phyloP scores from a whole-genome alignment of 768 basidiomycete species.

The Naganishia vaughanmartiniae region DNA sequence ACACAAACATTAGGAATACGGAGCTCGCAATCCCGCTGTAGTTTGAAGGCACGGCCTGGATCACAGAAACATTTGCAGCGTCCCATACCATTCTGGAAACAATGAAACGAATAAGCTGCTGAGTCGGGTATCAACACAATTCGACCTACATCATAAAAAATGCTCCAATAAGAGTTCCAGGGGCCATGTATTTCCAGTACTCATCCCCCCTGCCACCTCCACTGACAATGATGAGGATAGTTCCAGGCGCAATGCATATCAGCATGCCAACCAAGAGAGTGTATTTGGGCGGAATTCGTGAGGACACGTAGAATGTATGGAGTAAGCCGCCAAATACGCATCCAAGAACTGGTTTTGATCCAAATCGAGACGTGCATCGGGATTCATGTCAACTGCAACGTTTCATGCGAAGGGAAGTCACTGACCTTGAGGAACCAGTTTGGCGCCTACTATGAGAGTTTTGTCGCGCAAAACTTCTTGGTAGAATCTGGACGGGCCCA shows the following conservation, averaged over 20 bases:
- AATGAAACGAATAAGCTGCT: no score
- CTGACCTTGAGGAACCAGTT: background rate
- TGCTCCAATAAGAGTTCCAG: background rate
- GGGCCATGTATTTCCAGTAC: background rate
- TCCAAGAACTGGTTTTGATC: background rate
- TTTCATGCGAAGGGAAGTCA: no score
- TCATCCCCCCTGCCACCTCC: background rate
- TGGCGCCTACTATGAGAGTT: background rate
- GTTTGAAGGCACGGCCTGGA: background rate
- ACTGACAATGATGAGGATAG: background rate
- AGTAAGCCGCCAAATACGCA: background rate
- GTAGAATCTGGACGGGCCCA: background rate
- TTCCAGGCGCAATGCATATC: background rate
- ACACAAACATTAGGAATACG: background rate
- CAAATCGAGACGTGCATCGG: background rate
- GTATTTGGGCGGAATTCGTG: background rate
- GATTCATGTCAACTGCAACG: no score
- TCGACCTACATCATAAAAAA: background rate
- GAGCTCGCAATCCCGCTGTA: background rate
- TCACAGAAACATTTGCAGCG: background rate
- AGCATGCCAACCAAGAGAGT: background rate
- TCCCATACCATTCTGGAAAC: no score
- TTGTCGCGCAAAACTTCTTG: background rate
- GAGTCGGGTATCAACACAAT: no score
- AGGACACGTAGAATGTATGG: background rate